phyloP scores from a whole-genome alignment of 208 protist genomes.

The Trypanosomatidae sp. region DNA sequence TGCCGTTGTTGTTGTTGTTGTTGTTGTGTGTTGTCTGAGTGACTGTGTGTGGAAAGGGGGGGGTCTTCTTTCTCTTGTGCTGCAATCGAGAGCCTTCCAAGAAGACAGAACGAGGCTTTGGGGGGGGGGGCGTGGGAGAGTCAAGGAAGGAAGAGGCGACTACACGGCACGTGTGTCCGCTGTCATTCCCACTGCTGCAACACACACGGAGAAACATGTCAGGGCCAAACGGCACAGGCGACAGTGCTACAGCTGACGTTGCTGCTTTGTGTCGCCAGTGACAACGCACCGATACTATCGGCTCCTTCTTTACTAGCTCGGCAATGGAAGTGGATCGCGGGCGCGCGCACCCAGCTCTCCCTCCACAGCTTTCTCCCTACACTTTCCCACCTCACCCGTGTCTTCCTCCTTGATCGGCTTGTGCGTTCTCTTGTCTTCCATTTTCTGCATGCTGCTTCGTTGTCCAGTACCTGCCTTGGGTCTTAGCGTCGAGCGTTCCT shows the following conservation, averaged over 20 bases:
- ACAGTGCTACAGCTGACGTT: not conserved
- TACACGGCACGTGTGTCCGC: not conserved
- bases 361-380: not conserved
- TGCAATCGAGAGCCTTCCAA: not conserved
- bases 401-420: not conserved
- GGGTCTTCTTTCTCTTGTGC: not conserved
- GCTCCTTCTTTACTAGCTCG: not conserved
- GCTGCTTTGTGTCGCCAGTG: not conserved
- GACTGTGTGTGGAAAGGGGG: not conserved
- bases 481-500: not conserved
- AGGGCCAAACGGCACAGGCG: not conserved
- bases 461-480: not conserved
- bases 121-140: not conserved
- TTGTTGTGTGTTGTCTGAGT: not conserved
- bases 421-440: not conserved
- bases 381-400: not conserved
- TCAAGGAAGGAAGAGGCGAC: not conserved
- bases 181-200: not conserved
- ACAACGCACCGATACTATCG: not conserved
- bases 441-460: not conserved
- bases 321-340: not conserved
- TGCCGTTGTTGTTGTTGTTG: not conserved
- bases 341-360: not conserved
- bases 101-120: not conserved
- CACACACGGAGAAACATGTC: not conserved